Evolutionary conservation across 352 stramenopile genomes (phyloP).

Genomic region (Globisporangium iwayamae): DNA sequence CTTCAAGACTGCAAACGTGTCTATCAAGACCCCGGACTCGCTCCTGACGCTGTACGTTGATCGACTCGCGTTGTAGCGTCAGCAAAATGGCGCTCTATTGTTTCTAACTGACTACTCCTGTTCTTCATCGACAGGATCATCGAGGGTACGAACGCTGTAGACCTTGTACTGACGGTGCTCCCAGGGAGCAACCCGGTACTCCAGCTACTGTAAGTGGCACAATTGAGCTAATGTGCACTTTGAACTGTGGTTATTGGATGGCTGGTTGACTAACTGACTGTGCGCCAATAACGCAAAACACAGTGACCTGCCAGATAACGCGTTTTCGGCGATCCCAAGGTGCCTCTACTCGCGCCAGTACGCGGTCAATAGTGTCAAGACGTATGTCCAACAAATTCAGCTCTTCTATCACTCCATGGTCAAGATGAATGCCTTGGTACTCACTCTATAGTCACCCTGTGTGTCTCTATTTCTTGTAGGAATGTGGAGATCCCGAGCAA

Average conservation of each 20-base stretch:
- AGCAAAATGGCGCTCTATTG: background rate
- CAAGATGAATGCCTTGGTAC: background rate
- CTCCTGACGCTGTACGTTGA: conserved; percentile 25
- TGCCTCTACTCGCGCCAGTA: conserved; percentile 34
- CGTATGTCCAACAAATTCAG: conserved; percentile 16
- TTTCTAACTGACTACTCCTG: background rate
- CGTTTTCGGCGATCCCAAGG: conserved; percentile 23
- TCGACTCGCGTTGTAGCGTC: background rate
- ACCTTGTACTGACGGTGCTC: conserved; percentile 15
- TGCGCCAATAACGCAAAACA: background rate
- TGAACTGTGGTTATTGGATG: too few species aligned
- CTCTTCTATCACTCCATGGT: too few species aligned
- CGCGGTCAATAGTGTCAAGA: conserved; percentile 4
- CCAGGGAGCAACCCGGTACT: conserved; percentile 11
- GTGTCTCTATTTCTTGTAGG: conserved; percentile 1
- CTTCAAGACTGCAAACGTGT: conserved; percentile 16
- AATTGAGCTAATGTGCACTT: too few species aligned
- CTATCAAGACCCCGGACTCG: conserved; percentile 13
- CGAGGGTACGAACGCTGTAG: conserved; percentile 16
- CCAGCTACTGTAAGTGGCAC: conserved; percentile 7
- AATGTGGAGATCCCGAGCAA: conserved; percentile 10
- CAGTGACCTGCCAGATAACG: conserved; percentile 22
- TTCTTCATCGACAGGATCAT: conserved; percentile 16
- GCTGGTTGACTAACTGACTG: background rate
- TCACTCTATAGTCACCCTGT: background rate